Evolutionary conservation across 306 rosid genomes (phyloP), one percentile per base, ranked within the genome.

Genomic region (Fragaria ananassa): DNA sequence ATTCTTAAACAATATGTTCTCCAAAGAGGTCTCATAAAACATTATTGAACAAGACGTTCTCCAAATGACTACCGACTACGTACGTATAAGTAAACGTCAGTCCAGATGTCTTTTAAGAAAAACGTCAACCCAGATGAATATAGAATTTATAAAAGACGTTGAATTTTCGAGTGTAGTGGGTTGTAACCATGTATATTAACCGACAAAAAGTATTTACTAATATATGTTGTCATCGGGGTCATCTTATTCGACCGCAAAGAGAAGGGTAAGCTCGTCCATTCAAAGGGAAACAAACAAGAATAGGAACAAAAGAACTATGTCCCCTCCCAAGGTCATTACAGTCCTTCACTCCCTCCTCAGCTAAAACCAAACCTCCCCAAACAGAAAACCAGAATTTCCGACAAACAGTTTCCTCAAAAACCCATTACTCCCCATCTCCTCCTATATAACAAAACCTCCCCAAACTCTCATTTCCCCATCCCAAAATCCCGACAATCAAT

Each of bases 231-330:
- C 35, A 31, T 31, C 35, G 35, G 35, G 35, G 62, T 19, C 21
- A 51, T 19, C 58, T 53, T 19, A 53, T 5, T 3, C 1, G 19
- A 37, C 11, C 15, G 60, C 21, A 12, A 4, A 10, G 0, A 2
- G 2, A 41, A 71, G 90, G 90, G 15, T 15, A 7, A 0, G 44
- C 50, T 25, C 1, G 93, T 81, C 90, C 69, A 79, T 78, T 4
- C 0, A 0, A 2, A 0, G 1, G 2, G 42, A 18, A 71, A 10
- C 7, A n/a, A 56, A 74, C 25, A 7, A 39, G 62, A 18, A 17
- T 23, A 57, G 62, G 5, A 0, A 27, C 34, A 27, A 13, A 9
- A 8, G 51, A 7, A 4, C 2, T 3, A 0, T 14, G 1, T 18
- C 31, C 0, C 0, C 6, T 13, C 27, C 8, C 41, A 34, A 27